Conservation (phyloP, 2,329 filamentous ascomycete genomes). For the Botryotinia globosa region DNA sequence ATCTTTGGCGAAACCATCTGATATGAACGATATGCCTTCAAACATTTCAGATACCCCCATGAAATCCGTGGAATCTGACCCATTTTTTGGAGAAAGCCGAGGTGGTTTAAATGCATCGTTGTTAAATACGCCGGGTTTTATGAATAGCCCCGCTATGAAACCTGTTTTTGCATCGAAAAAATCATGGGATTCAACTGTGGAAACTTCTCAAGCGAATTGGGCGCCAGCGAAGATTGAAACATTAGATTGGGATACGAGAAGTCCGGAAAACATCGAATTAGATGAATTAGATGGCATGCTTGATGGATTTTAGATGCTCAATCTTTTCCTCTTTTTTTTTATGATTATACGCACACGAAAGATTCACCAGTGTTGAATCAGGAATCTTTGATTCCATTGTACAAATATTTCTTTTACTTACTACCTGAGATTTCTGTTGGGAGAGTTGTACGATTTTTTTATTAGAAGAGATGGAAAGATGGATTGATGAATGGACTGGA, state of each 20-base stretch:
- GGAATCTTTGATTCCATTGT: constrained; percentile 12
- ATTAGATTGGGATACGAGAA: constrained; percentile 61
- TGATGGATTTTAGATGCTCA: constrained; percentile 52
- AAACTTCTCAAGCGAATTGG: constrained; percentile 27
- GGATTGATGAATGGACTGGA: neutral
- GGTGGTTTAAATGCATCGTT: constrained; percentile 23
- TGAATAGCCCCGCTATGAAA: constrained; percentile 54
- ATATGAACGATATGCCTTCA: constrained; percentile 29
- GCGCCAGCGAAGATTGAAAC: constrained; percentile 35
- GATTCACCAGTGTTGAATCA: constrained; percentile 2
- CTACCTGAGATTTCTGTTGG: neutral
- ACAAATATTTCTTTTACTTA: constrained; percentile 4
- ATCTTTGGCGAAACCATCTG: constrained; percentile 50
- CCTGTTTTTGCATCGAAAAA: constrained; percentile 49
- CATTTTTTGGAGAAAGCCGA: constrained; percentile 39
- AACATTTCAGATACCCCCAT: constrained; percentile 29
- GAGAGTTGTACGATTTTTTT: constrained; percentile 7
- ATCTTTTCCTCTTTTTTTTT: neutral
- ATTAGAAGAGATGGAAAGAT: constrained; percentile 11
- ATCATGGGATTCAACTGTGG: constrained; percentile 40
- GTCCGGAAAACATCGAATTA: constrained; percentile 85
- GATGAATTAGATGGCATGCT: constrained; percentile 90
- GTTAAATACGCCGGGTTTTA: constrained; percentile 38
- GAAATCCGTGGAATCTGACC: constrained; percentile 32
- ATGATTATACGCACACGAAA: constrained; percentile 4